Evolutionary conservation across 78 protist genomes (phyloP).

Genomic region (Polysphondylium violaceum): DNA sequence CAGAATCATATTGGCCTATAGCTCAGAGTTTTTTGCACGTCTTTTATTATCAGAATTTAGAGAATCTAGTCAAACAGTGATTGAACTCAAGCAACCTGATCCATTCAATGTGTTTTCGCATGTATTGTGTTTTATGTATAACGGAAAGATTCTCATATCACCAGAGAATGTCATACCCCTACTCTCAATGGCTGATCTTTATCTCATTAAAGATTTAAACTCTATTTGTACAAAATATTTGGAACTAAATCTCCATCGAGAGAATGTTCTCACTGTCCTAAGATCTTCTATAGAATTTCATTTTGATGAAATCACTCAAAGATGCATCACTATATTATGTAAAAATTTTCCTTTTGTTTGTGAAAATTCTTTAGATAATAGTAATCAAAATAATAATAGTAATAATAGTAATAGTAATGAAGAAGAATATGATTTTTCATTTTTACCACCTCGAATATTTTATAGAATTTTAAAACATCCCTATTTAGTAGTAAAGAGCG

Average conservation of each 20-base stretch:
- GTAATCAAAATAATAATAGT: background rate
- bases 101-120: slow-evolving; percentile 56
- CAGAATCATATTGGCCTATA: slow-evolving; percentile 67
- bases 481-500: slow-evolving; percentile 70
- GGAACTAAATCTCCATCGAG: slow-evolving; percentile 38
- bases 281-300: slow-evolving; percentile 35
- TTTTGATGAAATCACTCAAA: slow-evolving; percentile 52
- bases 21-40: slow-evolving; percentile 60
- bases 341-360: slow-evolving; percentile 80
- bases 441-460: slow-evolving; percentile 48
- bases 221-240: slow-evolving; percentile 29
- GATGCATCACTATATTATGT: slow-evolving; percentile 48
- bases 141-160: slow-evolving; percentile 62
- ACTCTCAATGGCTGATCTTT: slow-evolving; percentile 80
- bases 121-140: slow-evolving; percentile 81
- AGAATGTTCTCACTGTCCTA: slow-evolving; percentile 62
- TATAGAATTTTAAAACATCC: slow-evolving; percentile 46
- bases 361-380: slow-evolving; percentile 16
- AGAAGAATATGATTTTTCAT: slow-evolving; percentile 22
- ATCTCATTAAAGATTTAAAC: slow-evolving; percentile 47
- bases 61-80: slow-evolving; percentile 35
- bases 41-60: slow-evolving; percentile 50
- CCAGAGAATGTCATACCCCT: slow-evolving; percentile 78
- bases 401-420: slow-evolving; percentile 25
- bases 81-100: slow-evolving; percentile 53